Base-by-base conservation (phyloP, 2,329 filamentous ascomycete genomes). In the Colletotrichum sp. region DNA sequence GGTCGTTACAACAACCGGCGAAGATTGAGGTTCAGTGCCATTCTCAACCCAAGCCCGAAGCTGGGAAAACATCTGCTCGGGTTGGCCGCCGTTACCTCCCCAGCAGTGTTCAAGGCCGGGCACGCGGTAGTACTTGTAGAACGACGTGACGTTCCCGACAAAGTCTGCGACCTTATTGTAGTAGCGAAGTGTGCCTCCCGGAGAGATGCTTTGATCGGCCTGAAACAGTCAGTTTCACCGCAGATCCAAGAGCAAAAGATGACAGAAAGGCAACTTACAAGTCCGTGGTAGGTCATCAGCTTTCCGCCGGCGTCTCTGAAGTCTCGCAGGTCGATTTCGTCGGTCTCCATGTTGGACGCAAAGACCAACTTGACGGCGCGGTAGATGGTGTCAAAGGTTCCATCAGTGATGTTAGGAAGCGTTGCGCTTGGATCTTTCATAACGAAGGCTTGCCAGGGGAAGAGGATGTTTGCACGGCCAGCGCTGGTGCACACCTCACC, bases 261-360 rank as follows among this genome's bases (percentile, higher is more conserved):
- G 4, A 21, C 0, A n/a, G 5, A 5, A 5, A 59, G 21, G 9
- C 24, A 10, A 59, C 32, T 59, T 13, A 71, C 72, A 6, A 74
- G 34, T 3, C 88, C 88, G 73, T 89, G 88, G 80, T 66, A 72
- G 1, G 44, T 59, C 8, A 72, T 39, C 21, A 89, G 82, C 80
- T 87, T 88, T 16, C 85, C 84, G 5, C 87, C 87, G 3, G 83
- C 80, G 21, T 83, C 78, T 16, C 81, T 82, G 80, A 87, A 87
- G 1, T 78, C 76, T 0, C 85, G 79, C 8, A 89, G 80, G 21
- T 73, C 71, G 5, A 9, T 5, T n/a, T 72, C 62, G 15, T 57
- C 39, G 6, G 69, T 72, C 28, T 59, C 69, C 16, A 67, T 39
- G 34, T 26, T 57, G 6, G 39, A 39, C 4, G 26, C 30, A 21